Evolutionary conservation across 2,329 filamentous ascomycete species (phyloP).

Genomic region (Didymella pomorum): DNA sequence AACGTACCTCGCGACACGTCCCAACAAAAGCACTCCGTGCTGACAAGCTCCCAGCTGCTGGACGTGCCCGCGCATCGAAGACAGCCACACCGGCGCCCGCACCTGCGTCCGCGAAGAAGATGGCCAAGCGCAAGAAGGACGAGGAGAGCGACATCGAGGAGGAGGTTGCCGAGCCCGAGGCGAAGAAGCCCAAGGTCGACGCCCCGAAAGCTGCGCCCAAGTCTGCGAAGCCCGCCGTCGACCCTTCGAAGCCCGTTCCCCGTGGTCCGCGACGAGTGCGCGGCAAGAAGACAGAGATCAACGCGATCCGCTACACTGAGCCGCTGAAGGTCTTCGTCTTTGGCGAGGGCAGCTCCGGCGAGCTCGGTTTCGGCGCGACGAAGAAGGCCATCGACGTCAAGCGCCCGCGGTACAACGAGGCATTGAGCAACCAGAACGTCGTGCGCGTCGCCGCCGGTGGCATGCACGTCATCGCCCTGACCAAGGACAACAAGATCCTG

Average conservation of each 20-base stretch:
- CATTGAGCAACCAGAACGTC: conserved; percentile 68
- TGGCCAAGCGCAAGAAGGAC: conserved; percentile 45
- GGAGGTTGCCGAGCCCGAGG: conserved; percentile 28
- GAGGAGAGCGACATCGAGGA: conserved; percentile 34
- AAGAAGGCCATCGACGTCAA: conserved; percentile 75
- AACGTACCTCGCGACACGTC: conserved; percentile 22
- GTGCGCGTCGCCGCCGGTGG: conserved; percentile 80
- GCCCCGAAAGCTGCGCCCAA: conserved; percentile 27
- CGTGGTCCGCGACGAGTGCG: conserved; percentile 44
- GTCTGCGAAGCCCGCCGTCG: conserved; percentile 24
- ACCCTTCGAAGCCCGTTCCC: conserved; percentile 31
- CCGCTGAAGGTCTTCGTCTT: conserved; percentile 80
- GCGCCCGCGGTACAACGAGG: conserved; percentile 73
- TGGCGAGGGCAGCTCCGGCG: conserved; percentile 80
- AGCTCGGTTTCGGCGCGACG: conserved; percentile 77
- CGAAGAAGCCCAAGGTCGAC: conserved; percentile 38
- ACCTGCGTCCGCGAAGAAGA: conserved; percentile 26
- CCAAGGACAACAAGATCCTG: conserved; percentile 80
- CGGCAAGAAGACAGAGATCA: conserved; percentile 61
- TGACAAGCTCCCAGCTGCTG: conserved; percentile 26
- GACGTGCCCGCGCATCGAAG: conserved; percentile 32
- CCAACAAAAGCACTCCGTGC: conserved; percentile 15
- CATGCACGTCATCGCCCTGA: conserved; percentile 82
- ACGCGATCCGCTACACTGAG: conserved; percentile 66
- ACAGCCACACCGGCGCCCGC: conserved; percentile 31